A percentile compares a stretch with the other conserved stretches of the same genome.
Conservation (phyloP, 2,329 filamentous ascomycete genomes). For the Fusarium sp. region DNA sequence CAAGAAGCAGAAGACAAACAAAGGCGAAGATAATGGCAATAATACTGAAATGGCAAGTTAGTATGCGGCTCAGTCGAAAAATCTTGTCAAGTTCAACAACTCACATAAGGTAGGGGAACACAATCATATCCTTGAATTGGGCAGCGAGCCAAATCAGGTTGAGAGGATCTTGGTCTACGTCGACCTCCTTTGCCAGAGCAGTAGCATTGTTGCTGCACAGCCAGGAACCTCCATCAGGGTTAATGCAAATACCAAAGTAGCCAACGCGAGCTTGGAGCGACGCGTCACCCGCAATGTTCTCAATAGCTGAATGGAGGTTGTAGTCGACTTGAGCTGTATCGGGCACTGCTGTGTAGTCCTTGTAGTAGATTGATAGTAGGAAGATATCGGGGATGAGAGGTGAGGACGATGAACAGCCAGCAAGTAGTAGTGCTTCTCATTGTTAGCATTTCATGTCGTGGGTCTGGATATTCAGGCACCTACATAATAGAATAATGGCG, state of each 20-base stretch:
- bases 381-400: constrained; percentile 96
- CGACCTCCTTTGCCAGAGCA: constrained; percentile 88
- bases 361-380: constrained; percentile 97
- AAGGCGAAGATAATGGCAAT: constrained; percentile 98
- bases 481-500: constrained; percentile 94
- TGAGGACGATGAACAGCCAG: constrained; percentile 96
- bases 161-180: constrained; percentile 92
- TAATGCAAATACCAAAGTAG: constrained; percentile 98
- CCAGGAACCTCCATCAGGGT: constrained; percentile 90
- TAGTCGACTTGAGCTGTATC: constrained; percentile 93
- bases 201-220: constrained; percentile 98
- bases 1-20: constrained; percentile 92
- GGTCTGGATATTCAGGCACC: constrained; percentile 57
- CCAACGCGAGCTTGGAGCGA: constrained; percentile 92
- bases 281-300: constrained; percentile 89
- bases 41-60: constrained; percentile 71
- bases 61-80: not conserved
- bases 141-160: constrained; percentile 97
- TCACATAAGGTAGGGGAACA: constrained; percentile 96
- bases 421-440: constrained; percentile 83
- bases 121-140: constrained; percentile 98
- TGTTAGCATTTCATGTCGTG: constrained; percentile 19
- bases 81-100: constrained; percentile 52
- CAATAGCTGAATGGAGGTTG: constrained; percentile 85
- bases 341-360: constrained; percentile 85